Evolutionary conservation across 2,329 filamentous ascomycete genomes (phyloP), one percentile per base, ranked within the genome.

Genomic region (Colletotrichum echinochloae): DNA sequence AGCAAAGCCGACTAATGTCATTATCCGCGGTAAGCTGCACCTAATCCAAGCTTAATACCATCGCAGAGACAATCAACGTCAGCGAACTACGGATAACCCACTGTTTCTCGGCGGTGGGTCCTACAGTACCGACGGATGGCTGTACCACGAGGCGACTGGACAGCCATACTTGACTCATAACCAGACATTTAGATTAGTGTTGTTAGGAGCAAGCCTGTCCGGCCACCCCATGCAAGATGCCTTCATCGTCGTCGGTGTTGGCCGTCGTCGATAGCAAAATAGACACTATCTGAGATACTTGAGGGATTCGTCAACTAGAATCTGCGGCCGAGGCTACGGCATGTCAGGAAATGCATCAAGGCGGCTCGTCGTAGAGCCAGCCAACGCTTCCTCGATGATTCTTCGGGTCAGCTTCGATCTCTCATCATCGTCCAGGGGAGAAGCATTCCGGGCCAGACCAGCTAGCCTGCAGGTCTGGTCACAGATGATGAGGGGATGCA

Each of bases 111-210:
- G 30, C n/a, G 44, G 65, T 60, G 65, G 60, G 48, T 55, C 60
- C 20, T 12, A 37, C 64, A 52, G 56, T 59, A 59, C 56, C 57
- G 51, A 56, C 64, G 64, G 69, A 65, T 69, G 54, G 30, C 55
- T 35, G 44, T 65, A 49, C 60, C 39, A 59, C 54, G 41, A 69
- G 35, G 39, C 69, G 60, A 71, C 59, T 71, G 65, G 65, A 64
- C 59, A 54, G 35, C 67, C 28, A 69, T 65, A 48, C 69, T 71
- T 71, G 69, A 71, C 65, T 71, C 69, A 70, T 65, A 65, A 52
- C 56, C 57, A 62, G 44, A 62, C 56, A 37, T 57, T 35, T 67
- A 62, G 9, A 46, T n/a, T 46, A 46, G n/a, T 46, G 44, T 57
- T 62, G 57, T 67, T 52, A 57, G 67, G 67, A 46, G 65, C 33